Evolutionary conservation across 176 grass and related monocot species (phyloP), one percentile per base, ranked within the genome.

Genomic region (Rhynchospora tenuis): DNA sequence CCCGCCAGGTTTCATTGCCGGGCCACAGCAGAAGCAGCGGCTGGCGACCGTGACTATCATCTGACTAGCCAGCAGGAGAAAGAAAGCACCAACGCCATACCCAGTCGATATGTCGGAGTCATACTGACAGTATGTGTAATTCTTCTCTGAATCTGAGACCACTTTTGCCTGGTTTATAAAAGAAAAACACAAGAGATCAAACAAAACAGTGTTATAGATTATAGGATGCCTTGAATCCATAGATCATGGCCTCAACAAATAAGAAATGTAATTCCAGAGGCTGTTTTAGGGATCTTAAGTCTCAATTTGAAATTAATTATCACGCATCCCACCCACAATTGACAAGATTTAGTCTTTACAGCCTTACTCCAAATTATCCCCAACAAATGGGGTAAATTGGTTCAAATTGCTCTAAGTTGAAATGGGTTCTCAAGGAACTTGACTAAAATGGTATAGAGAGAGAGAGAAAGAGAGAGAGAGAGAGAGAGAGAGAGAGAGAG

Each of bases 1-100:
- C 0, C 92, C 88, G 0, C 93, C 91, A 33, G 90, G 96, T 83
- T 92, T 92, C 68, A 98, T 89, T 0, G 86, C 89, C n/a, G 86
- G 86, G 1, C 96, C 96, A 71, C 91, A 98, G 89, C 91, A 98
- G 92, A 91, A 98, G 89, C 96, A 98, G 0, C 80, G 77, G 88
- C 92, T 98, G 59, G 77, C 85, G 62, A 70, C 63, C 91, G 89
- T 90, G 76, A 98, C 38, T 28, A 95, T 20, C 72, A 60, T 67
- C 87, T 98, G 95, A 59, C 89, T 83, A 48, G 85, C 68, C 16
- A 89, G 70, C 52, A 98, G 86, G 33, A 98, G 86, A 76, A 98
- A 83, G 1, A 98, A 86, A 79, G 95, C 90, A 52, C 95, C 92
- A 71, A 89, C 86, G 73, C 92, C 95, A 78, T 89, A 91, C 3